Evolutionary conservation across 2,329 filamentous ascomycete species (phyloP).

Genomic region (Huntiella abstrusa): DNA sequence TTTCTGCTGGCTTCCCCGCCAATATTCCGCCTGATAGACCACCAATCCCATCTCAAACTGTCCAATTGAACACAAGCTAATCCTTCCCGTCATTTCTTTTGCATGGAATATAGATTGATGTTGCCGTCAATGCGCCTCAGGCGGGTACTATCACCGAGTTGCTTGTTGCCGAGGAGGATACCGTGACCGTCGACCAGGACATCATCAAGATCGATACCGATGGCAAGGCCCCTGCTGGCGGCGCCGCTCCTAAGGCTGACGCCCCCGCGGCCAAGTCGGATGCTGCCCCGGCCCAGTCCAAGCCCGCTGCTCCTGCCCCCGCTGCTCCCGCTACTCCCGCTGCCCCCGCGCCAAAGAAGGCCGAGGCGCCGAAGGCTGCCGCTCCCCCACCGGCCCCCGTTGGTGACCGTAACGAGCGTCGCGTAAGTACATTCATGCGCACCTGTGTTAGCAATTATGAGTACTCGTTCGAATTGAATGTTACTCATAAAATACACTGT

Average conservation of each 20-base stretch:
- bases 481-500: no score
- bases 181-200: constrained; percentile 84
- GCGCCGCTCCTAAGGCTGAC: constrained; percentile 1
- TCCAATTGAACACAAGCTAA: not conserved
- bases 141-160: constrained; percentile 84
- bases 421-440: constrained; percentile 36
- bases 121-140: constrained; percentile 84
- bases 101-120: constrained; percentile 54
- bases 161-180: constrained; percentile 83
- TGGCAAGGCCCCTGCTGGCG: constrained; percentile 7
- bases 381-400: constrained; percentile 12
- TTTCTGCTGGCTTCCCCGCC: no score
- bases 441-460: not conserved
- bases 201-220: constrained; percentile 73
- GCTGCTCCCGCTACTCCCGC: constrained; percentile 11
- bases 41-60: not conserved
- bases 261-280: constrained; percentile 2
- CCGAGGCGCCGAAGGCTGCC: constrained; percentile 12
- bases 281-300: not conserved
- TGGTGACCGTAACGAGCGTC: constrained; percentile 69
- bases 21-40: no score
- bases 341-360: constrained; percentile 9
- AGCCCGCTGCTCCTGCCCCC: constrained; percentile 14
- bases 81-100: not conserved
- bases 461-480: not conserved